Evolutionary conservation across 805 yeast species (phyloP).

Genomic region (Candida berthetii): DNA sequence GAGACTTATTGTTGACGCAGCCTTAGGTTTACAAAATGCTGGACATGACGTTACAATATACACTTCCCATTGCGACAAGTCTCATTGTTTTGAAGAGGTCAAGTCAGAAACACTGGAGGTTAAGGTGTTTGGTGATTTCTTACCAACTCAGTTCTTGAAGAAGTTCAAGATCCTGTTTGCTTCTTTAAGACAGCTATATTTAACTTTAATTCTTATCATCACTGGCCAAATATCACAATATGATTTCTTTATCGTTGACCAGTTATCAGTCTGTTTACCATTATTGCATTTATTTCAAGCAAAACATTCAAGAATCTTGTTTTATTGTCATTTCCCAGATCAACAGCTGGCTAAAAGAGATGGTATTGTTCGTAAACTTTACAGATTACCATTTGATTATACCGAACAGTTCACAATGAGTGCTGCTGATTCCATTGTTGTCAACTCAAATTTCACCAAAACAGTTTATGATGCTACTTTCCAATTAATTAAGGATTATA

Average conservation of each 20-base stretch:
- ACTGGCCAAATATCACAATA: constrained; percentile 40
- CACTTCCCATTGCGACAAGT: constrained; percentile 86
- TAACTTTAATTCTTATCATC: constrained; percentile 40
- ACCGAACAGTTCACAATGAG: constrained; percentile 78
- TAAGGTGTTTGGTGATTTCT: constrained; percentile 71
- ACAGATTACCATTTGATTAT: constrained; percentile 79
- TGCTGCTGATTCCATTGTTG: constrained; percentile 73
- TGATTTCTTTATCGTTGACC: constrained; percentile 84
- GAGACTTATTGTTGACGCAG: constrained; percentile 93
- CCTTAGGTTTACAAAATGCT: constrained; percentile 69
- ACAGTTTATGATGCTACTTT: constrained; percentile 64
- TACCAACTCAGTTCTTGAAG: constrained; percentile 68
- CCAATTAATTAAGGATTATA: constrained; percentile 23
- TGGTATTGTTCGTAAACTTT: constrained; percentile 49
- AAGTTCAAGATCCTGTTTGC: constrained; percentile 79
- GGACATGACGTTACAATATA: constrained; percentile 62
- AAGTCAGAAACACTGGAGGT: constrained; percentile 52
- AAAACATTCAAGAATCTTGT: constrained; percentile 49
- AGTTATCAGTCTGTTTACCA: constrained; percentile 80
- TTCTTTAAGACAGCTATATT: constrained; percentile 70
- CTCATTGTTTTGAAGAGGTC: constrained; percentile 91
- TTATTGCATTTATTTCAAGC: constrained; percentile 42
- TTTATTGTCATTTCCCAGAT: constrained; percentile 97
- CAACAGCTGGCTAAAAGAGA: constrained; percentile 61
- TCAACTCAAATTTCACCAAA: constrained; percentile 82